Evolutionary conservation across 2,329 filamentous ascomycete species (phyloP), one percentile per base, ranked within the genome.

Genomic region (Pestalotiopsis sp.): DNA sequence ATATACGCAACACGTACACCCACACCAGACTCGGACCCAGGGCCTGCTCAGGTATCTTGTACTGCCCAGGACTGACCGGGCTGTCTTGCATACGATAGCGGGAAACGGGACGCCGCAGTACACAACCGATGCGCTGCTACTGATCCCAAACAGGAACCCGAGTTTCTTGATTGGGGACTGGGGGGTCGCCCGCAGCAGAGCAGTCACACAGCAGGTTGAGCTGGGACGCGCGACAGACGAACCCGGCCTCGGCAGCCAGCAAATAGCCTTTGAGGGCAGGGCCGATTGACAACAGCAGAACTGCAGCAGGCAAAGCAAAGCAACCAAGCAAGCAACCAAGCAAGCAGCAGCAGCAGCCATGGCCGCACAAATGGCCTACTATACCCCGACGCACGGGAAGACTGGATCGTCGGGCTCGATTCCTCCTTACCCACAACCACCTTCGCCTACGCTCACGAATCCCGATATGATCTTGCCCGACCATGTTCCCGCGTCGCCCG

Each of bases 401-500:
- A 52, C 67, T 20, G 67, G 62, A n/a, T 68, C 68, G 57, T 67
- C 72, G 38, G 74, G 71, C 68, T 75, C 75, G 64, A 71, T 75
- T 67, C 45, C 45, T 36, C 70, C 80, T 58, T 85, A 87, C 73
- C 80, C 83, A 20, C 77, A 85, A 68, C 90, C 92, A 72, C 90
- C 89, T 13, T 97, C 93, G 69, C 95, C 95, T 61, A 97, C 95
- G 2, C 84, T 98, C 75, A 97, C 94, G 68, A 97, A 97, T 80
- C 94, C 94, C 66, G 95, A 97, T 79, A 95, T 97, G 93, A 97
- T 98, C 75, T 84, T 98, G 66, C 95, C 95, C 70, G 90, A 92
- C 77, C 90, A 91, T 72, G 86, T 85, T 78, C 78, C 83, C 78
- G 81, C 87, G 76, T 83, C 85, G 77, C 82, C 85, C 77, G 81